Conservation (phyloP, 176 grass and related monocot genomes). For the Chloris gayana region DNA sequence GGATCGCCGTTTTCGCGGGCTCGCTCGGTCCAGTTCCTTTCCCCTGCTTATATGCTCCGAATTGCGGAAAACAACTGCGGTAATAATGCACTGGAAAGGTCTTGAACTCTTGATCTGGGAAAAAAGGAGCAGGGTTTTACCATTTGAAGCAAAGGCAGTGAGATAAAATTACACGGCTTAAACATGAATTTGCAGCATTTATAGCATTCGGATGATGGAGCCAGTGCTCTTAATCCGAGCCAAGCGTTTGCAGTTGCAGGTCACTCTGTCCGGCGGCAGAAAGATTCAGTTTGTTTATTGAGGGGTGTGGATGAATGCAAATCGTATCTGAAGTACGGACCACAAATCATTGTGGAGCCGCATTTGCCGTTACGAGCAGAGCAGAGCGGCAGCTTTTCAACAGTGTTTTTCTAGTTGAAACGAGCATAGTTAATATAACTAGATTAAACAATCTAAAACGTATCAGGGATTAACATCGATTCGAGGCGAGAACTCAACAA, state of each 20-base stretch:
- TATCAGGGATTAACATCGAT: no score
- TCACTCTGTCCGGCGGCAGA: neutral
- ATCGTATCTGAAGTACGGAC: neutral
- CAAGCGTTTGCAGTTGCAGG: conserved; percentile 1
- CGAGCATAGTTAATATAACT: no score
- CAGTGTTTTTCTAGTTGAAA: no score
- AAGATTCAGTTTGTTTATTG: conserved; percentile 37
- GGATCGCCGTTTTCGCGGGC: neutral
- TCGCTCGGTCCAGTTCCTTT: neutral
- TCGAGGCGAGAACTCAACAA: no score
- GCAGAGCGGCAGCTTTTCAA: neutral
- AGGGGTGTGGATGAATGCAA: neutral
- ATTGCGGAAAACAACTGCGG: neutral
- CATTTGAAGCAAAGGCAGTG: neutral
- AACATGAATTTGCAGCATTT: neutral
- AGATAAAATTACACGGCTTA: neutral
- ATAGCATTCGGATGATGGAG: neutral
- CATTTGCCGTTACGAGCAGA: neutral
- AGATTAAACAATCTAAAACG: no score
- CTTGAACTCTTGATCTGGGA: no score
- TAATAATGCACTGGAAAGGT: no score
- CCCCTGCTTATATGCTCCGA: no score
- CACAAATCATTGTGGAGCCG: conserved; percentile 14
- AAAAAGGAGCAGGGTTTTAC: no score
- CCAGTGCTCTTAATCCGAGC: conserved; percentile 12